Percentiles rank a stretch among this genome's conserved stretches.
Conservation (phyloP, 768 basidiomycete genomes). For the Auricularia sp. region DNA sequence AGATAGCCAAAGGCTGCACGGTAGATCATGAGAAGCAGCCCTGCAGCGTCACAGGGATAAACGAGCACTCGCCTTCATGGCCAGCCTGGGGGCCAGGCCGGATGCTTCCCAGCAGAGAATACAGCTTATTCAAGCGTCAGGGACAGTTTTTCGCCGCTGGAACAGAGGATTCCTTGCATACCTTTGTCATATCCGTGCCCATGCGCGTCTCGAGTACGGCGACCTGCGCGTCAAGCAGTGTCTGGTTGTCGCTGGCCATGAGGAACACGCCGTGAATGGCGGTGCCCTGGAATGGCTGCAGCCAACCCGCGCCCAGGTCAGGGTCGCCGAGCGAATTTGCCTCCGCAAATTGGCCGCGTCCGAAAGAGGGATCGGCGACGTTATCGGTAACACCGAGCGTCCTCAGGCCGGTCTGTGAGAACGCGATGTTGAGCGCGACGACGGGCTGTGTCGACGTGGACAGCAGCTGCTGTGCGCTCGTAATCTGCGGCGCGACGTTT, state of each 20-base stretch:
- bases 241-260: constrained; percentile 36
- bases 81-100: constrained; percentile 28
- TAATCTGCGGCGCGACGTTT: constrained; percentile 5
- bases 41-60: neutral
- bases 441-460: constrained; percentile 8
- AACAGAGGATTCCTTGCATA: neutral
- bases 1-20: constrained; percentile 36
- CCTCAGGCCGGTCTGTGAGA: constrained; percentile 13
- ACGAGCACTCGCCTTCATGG: constrained; percentile 28
- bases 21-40: neutral
- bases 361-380: constrained; percentile 12
- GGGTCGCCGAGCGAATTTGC: constrained; percentile 31
- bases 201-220: neutral
- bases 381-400: constrained; percentile 14
- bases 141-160: neutral
- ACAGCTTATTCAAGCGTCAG: neutral
- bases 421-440: constrained; percentile 15
- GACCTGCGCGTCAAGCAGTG: constrained; percentile 20
- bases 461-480: constrained; percentile 5
- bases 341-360: constrained; percentile 21
- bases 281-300: constrained; percentile 32
- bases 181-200: neutral
- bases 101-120: constrained; percentile 20
- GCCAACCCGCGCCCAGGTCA: constrained; percentile 31
- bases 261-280: constrained; percentile 42